These are phyloP conservation scores for Pythium sukuiense DNA, from an alignment of 352 stramenopile genomes.

Conservation along the genomic window DNA sequence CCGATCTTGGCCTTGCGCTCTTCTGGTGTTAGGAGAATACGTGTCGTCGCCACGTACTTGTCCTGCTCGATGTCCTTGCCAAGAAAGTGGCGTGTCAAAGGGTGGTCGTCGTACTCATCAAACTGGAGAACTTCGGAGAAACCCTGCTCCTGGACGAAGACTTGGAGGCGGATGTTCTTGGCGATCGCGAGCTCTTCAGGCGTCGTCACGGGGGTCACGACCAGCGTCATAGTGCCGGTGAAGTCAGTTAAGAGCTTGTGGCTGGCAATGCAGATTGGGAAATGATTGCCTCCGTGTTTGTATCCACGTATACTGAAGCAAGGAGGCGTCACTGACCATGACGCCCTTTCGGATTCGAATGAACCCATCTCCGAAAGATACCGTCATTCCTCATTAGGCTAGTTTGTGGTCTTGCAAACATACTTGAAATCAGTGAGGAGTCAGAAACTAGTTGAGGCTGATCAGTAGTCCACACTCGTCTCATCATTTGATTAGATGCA, in stretches of 20 bases:
- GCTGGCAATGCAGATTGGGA: neutral
- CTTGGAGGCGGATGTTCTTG: conserved; percentile 42
- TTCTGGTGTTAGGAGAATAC: conserved; percentile 36
- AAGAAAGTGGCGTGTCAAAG: conserved; percentile 55
- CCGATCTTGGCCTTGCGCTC: conserved; percentile 49
- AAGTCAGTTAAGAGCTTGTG: neutral
- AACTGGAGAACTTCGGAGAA: conserved; percentile 38
- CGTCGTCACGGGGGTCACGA: conserved; percentile 30
- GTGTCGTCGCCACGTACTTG: conserved; percentile 54
- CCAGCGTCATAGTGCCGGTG: neutral
- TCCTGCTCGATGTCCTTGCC: conserved; percentile 49
- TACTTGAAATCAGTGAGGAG: neutral
- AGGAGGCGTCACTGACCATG: neutral
- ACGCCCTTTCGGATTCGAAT: neutral
- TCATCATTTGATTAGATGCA: conserved; percentile 1
- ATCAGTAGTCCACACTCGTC: neutral
- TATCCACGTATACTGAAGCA: neutral
- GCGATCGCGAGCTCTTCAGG: conserved; percentile 39
- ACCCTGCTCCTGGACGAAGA: conserved; percentile 59
- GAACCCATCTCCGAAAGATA: neutral
- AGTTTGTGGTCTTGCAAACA: neutral
- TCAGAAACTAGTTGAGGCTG: neutral
- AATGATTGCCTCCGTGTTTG: conserved; percentile 28
- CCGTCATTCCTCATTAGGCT: neutral
- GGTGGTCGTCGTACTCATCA: conserved; percentile 43